phyloP scores from a whole-genome alignment of 1,284 basidiomycete genomes.

The Heterobasidion occidentale region DNA sequence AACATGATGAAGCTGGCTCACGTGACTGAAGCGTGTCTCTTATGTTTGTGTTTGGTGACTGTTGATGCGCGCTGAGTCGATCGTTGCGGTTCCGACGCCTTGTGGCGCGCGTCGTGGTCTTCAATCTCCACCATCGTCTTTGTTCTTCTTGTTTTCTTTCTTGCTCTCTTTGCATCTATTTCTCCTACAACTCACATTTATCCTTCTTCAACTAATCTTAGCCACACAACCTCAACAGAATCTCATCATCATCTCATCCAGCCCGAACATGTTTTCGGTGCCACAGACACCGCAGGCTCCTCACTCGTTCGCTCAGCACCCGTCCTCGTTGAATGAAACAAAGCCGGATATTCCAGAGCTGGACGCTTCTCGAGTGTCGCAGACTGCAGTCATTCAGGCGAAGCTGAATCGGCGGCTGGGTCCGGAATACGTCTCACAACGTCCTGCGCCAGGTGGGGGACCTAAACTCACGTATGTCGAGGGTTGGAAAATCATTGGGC shows the following conservation, averaged over 20 bases:
- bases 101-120: too few relatives aligned
- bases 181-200: too few relatives aligned
- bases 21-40: too few relatives aligned
- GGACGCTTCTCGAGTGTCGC: constrained; percentile 13
- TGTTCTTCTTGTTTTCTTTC: too few relatives aligned
- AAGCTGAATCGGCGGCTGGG: constrained; percentile 87
- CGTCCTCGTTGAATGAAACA: constrained; percentile 4
- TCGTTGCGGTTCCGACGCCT: too few relatives aligned
- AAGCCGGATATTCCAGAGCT: constrained; percentile 4
- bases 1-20: too few relatives aligned
- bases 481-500: constrained; percentile 94
- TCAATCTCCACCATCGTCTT: too few relatives aligned
- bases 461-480: constrained; percentile 91
- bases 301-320: not conserved
- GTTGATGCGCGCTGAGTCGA: too few relatives aligned
- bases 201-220: too few relatives aligned
- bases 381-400: constrained; percentile 62
- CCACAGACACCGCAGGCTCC: constrained; percentile 7
- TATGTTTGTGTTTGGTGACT: too few relatives aligned
- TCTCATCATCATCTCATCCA: not conserved
- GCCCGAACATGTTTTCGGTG: not conserved
- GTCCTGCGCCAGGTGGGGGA: constrained; percentile 85
- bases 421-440: constrained; percentile 86
- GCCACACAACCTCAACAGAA: too few relatives aligned
- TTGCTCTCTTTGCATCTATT: too few relatives aligned